These are phyloP conservation scores for Sugiyamaella mastotermitis DNA, from an alignment of 805 yeast species.

Conservation along the genomic window DNA sequence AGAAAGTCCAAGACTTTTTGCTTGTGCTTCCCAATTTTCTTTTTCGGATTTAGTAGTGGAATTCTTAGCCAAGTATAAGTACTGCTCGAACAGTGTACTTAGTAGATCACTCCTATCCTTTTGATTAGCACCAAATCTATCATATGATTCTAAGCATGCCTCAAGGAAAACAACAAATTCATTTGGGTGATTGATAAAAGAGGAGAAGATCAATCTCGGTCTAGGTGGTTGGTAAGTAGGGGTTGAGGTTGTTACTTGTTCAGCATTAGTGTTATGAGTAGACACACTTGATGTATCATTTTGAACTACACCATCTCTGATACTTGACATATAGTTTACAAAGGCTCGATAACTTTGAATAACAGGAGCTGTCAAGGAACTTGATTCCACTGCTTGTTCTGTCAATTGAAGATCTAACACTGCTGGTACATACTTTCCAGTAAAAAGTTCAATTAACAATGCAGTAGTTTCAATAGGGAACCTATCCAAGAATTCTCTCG, in stretches of 20 bases:
- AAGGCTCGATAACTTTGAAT: slow-evolving; percentile 54
- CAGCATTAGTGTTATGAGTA: slow-evolving; percentile 5
- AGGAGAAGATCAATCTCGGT: slow-evolving; percentile 79
- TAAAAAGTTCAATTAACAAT: slow-evolving; percentile 76
- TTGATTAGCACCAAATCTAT: slow-evolving; percentile 61
- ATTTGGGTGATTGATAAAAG: slow-evolving; percentile 78
- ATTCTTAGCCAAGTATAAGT: slow-evolving; percentile 43
- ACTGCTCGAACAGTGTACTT: slow-evolving; percentile 77
- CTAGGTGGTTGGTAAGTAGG: slow-evolving; percentile 88
- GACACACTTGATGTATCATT: slow-evolving; percentile 15
- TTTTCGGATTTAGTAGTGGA: slow-evolving; percentile 18
- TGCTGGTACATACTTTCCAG: slow-evolving; percentile 66
- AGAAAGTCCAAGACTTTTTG: slow-evolving; percentile 43
- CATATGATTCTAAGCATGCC: slow-evolving; percentile 79
- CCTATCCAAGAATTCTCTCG: slow-evolving; percentile 56
- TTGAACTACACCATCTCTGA: background rate
- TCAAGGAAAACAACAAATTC: slow-evolving; percentile 90
- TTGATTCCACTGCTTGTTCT: background rate
- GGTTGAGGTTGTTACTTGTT: background rate
- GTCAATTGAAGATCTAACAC: slow-evolving; percentile 8
- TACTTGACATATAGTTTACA: slow-evolving; percentile 44
- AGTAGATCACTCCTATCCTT: slow-evolving; percentile 69
- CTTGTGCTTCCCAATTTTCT: slow-evolving; percentile 60
- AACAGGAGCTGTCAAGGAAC: slow-evolving; percentile 25
- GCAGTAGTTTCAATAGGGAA: slow-evolving; percentile 79